These are phyloP conservation scores for Claviceps sp. DNA, from an alignment of 2,329 filamentous ascomycete species.

Conservation along the genomic window DNA sequence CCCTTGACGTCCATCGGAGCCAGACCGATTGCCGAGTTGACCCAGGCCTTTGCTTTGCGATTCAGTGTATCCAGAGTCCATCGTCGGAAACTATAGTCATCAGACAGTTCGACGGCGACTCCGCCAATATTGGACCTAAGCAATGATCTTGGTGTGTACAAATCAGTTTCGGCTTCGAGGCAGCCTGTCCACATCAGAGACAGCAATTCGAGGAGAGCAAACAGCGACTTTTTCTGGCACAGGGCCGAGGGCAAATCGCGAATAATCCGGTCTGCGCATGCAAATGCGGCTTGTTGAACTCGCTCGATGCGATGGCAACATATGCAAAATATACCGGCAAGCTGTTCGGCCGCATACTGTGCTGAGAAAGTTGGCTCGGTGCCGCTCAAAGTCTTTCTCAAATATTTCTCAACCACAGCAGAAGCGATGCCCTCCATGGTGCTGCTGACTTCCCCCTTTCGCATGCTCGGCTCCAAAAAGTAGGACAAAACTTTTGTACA, in stretches of 20 bases:
- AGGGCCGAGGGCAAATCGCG: constrained; percentile 74
- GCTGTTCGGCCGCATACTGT: constrained; percentile 76
- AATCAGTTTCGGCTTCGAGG: constrained; percentile 83
- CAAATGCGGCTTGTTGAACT: constrained; percentile 75
- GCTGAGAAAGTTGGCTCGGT: constrained; percentile 71
- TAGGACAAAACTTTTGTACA: constrained; percentile 84
- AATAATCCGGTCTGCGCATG: constrained; percentile 77
- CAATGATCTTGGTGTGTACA: constrained; percentile 74
- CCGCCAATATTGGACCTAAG: constrained; percentile 67
- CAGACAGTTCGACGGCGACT: constrained; percentile 80
- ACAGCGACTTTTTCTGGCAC: constrained; percentile 80
- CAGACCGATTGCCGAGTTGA: constrained; percentile 64
- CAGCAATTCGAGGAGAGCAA: constrained; percentile 80
- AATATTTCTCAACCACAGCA: constrained; percentile 67
- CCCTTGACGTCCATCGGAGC: constrained; percentile 92
- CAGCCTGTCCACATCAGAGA: constrained; percentile 94
- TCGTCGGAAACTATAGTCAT: constrained; percentile 74
- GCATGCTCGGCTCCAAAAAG: constrained; percentile 84
- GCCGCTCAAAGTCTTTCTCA: constrained; percentile 60
- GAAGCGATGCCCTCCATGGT: constrained; percentile 51
- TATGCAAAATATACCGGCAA: constrained; percentile 70
- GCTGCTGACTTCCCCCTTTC: constrained; percentile 46
- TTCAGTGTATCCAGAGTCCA: constrained; percentile 68
- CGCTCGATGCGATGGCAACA: constrained; percentile 91
- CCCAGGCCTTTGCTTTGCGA: constrained; percentile 66